A percentile compares a stretch with the other conserved stretches of the same genome.
phyloP scores from a whole-genome alignment of 2,329 filamentous ascomycete genomes.

The Alternaria incomplexa region DNA sequence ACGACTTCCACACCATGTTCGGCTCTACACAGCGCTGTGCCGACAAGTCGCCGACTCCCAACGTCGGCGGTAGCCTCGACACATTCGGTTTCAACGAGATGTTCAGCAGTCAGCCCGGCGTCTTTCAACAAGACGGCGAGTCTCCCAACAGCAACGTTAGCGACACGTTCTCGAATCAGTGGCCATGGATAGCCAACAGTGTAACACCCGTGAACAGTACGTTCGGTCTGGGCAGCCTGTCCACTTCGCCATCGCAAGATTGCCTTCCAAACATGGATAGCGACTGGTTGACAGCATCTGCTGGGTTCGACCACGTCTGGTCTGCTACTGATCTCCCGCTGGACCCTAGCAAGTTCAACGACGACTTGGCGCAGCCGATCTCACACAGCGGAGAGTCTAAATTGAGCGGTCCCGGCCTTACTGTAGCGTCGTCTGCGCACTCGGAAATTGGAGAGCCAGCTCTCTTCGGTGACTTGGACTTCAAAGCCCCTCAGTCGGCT shows the following conservation, averaged over 20 bases:
- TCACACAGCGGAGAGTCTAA: constrained; percentile 52
- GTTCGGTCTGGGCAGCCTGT: constrained; percentile 44
- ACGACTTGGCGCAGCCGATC: constrained; percentile 45
- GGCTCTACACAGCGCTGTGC: constrained; percentile 38
- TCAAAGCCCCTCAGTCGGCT: constrained; percentile 37
- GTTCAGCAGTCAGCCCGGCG: constrained; percentile 32
- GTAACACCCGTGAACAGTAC: constrained; percentile 35
- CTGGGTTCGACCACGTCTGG: constrained; percentile 46
- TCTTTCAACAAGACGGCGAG: constrained; percentile 37
- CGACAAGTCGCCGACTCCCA: constrained; percentile 34
- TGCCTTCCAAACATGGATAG: constrained; percentile 43
- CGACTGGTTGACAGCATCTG: constrained; percentile 45
- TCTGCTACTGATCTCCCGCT: constrained; percentile 50
- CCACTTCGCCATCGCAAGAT: constrained; percentile 49
- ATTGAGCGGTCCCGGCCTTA: constrained; percentile 48
- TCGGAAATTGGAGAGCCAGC: constrained; percentile 48
- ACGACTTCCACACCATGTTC: constrained; percentile 45
- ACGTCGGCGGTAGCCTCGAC: constrained; percentile 40
- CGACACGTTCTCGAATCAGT: constrained; percentile 40
- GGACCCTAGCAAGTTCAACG: constrained; percentile 45
- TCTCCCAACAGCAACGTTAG: constrained; percentile 44
- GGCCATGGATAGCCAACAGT: constrained; percentile 40
- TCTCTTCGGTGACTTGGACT: constrained; percentile 44
- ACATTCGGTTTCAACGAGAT: constrained; percentile 34
- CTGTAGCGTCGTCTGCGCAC: constrained; percentile 49